Conservation (phyloP, 73 alveolate genomes). For the Halteria grandinella region DNA sequence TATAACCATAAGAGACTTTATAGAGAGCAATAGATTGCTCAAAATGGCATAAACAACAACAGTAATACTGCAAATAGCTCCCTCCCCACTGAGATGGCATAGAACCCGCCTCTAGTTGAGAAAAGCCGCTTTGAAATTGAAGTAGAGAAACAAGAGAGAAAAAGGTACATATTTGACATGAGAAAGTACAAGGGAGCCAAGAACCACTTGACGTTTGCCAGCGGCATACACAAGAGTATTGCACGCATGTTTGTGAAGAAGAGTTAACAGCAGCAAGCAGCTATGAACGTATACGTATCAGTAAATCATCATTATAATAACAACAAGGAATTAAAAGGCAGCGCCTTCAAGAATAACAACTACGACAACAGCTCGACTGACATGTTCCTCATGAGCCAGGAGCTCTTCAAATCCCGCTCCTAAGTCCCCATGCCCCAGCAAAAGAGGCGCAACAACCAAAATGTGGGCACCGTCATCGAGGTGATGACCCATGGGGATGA, state of each 20-base stretch:
- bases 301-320: constrained; percentile 1
- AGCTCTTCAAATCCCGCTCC: neutral
- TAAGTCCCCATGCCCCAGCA: neutral
- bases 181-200: neutral
- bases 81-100: too few species aligned
- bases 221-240: neutral
- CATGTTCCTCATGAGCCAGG: neutral
- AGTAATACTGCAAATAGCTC: too few species aligned
- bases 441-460: too few species aligned
- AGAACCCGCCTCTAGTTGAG: too few species aligned
- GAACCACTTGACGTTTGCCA: neutral
- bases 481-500: too few species aligned
- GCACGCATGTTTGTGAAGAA: neutral
- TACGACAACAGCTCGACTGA: neutral
- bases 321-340: neutral
- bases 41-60: too few species aligned
- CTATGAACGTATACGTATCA: constrained; percentile 8
- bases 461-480: too few species aligned
- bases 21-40: constrained; percentile 13
- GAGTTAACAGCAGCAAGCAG: constrained; percentile 19
- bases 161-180: constrained; percentile 4
- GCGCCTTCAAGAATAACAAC: neutral
- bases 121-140: neutral
- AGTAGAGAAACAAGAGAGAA: constrained; percentile 9
- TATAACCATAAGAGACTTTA: constrained; percentile 36